Base-by-base conservation (phyloP, 1,284 basidiomycete species). In the Cryptococcus sp. region DNA sequence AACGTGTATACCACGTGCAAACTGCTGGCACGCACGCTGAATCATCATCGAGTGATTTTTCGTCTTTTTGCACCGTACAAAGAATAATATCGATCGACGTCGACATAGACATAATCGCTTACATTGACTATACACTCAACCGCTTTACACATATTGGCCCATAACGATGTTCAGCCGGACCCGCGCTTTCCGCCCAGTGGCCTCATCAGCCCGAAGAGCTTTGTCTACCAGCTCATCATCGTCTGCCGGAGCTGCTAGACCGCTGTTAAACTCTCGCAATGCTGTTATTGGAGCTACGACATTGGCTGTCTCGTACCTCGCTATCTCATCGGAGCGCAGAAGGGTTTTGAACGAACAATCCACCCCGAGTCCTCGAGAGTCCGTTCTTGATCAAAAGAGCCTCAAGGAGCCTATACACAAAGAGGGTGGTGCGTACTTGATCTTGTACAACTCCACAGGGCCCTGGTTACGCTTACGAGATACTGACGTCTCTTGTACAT, bases 341-440 rank as follows among this genome's bases (percentile, higher is more conserved):
- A 48, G 34, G 41, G 57, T 62, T 2, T 43, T 54, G 41, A 62
- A 62, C 40, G 61, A 60, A n/a, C 52, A 49, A 39, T 11, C 40
- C 39, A 34, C 29, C 2, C 29, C 29, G 8, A 34, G 8, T 7
- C 29, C 29, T 10, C 51, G 57, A 37, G 56, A 54, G 40, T 62
- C 58, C 38, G 66, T 66, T 3, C 46, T 70, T 23, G 62, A 66
- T 50, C 62, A 67, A 52, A 26, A 55, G 3, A 63, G 55, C 37
- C 54, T 69, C 43, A 67, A 69, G 50, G 52, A 37, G 26, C 56
- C 59, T 47, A 47, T 67, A 26, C 66, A 67, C 46, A 63, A 61
- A 45, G 26, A 54, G 13, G 40, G 46, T 19, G 29, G 65, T 65
- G 44, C 57, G 57, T 47, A 1, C 41, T 26, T 45, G 16, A 34